Evolutionary conservation across 352 stramenopile genomes (phyloP).

Genomic region (Saprolegnia parasitica): DNA sequence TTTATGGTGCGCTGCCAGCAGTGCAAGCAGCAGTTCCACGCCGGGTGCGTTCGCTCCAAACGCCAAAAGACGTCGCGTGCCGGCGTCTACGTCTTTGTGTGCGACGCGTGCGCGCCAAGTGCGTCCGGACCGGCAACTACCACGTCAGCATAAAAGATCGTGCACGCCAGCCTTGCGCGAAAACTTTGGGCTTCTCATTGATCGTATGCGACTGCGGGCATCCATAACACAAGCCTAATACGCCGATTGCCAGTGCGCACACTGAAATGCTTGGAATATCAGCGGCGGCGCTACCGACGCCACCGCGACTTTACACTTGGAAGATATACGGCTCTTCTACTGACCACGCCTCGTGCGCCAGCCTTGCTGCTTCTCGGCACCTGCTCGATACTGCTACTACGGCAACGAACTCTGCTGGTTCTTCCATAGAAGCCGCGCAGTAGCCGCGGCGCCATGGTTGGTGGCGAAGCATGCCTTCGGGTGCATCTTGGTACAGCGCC

Average conservation of each 20-base stretch:
- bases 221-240: neutral
- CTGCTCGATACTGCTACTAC: no score
- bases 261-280: slow-evolving; percentile 5
- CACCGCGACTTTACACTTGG: neutral
- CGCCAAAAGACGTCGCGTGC: slow-evolving; percentile 24
- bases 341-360: slow-evolving; percentile 8
- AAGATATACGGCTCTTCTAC: slow-evolving; percentile 19
- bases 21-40: slow-evolving; percentile 47
- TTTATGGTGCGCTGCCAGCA: slow-evolving; percentile 57
- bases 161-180: neutral
- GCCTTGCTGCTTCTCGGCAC: neutral
- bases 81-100: slow-evolving; percentile 22
- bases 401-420: no score
- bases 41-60: slow-evolving; percentile 34
- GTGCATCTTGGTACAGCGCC: no score
- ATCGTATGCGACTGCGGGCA: neutral
- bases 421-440: no score
- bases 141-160: slow-evolving; percentile 2
- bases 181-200: slow-evolving; percentile 7
- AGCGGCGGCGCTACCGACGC: neutral
- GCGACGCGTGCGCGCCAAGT: slow-evolving; percentile 3
- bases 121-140: slow-evolving; percentile 1
- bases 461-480: no score
- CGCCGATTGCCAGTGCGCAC: neutral
- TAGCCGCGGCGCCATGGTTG: no score